A percentile compares a stretch with the other conserved stretches of the same genome.
These are phyloP conservation scores for Fusarium sp. DNA, from an alignment of 2,329 filamentous ascomycete genomes.

Conservation along the genomic window DNA sequence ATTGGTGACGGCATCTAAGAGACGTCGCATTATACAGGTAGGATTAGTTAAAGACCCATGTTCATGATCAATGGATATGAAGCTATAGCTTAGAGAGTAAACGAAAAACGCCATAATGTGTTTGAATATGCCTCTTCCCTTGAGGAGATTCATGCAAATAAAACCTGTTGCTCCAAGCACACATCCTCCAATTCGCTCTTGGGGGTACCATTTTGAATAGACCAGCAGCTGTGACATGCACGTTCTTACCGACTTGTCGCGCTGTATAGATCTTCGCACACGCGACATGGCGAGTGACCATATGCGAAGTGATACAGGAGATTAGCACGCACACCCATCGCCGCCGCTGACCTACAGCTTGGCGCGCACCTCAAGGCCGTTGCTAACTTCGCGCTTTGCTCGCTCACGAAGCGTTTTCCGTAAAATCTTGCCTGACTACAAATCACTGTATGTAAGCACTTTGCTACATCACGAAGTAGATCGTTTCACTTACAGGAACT, in stretches of 20 bases:
- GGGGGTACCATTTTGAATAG: neutral
- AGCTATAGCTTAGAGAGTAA: neutral
- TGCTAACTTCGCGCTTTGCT: conserved; percentile 66
- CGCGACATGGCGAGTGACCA: conserved; percentile 20
- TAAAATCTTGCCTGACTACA: conserved; percentile 75
- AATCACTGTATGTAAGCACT: conserved; percentile 24
- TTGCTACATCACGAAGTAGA: neutral
- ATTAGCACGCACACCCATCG: conserved; percentile 45
- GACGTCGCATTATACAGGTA: neutral
- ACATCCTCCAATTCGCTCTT: neutral
- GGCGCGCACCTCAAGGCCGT: conserved; percentile 52
- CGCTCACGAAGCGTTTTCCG: conserved; percentile 70
- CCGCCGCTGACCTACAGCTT: conserved; percentile 49
- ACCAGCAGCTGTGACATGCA: neutral
- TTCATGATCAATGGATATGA: conserved; percentile 1
- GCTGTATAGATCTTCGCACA: conserved; percentile 18
- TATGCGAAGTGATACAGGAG: conserved; percentile 31
- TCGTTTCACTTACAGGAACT: conserved; percentile 61
- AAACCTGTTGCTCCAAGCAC: conserved; percentile 1
- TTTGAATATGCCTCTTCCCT: neutral
- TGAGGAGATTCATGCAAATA: neutral
- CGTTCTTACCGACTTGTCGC: neutral
- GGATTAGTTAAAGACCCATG: neutral
- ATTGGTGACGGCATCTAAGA: conserved; percentile 29
- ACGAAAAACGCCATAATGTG: neutral